A percentile compares a stretch with the other conserved stretches of the same genome.
Evolutionary conservation across 2,329 filamentous ascomycete genomes (phyloP).

Genomic region (Neopestalotiopsis rosae): DNA sequence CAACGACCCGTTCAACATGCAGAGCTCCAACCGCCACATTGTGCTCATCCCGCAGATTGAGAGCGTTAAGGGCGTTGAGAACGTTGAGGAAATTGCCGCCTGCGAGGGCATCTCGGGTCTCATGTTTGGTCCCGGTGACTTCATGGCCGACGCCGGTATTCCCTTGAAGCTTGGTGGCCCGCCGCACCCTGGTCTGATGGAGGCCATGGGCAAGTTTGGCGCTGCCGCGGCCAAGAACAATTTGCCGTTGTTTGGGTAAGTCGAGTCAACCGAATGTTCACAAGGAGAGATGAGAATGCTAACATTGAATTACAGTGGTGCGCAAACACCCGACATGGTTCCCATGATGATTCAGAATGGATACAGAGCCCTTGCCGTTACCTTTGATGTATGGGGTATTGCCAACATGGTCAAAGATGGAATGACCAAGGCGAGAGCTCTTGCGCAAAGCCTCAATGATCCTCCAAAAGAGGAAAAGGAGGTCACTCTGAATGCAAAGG

Average conservation of each 20-base stretch:
- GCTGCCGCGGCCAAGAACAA: conserved; percentile 19
- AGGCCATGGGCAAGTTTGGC: conserved; percentile 21
- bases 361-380: conserved; percentile 20
- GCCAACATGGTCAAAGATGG: conserved; percentile 17
- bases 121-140: conserved; percentile 30
- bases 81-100: conserved; percentile 30
- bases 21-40: conserved; percentile 28
- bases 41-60: conserved; percentile 28
- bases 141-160: conserved; percentile 23
- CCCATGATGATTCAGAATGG: conserved; percentile 22
- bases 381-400: conserved; percentile 23
- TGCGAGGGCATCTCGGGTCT: conserved; percentile 21
- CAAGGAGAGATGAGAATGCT: conserved; percentile 28
- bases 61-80: conserved; percentile 30
- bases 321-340: conserved; percentile 52
- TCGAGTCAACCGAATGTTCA: not conserved
- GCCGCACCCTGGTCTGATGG: conserved; percentile 19
- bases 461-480: not conserved
- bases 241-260: conserved; percentile 28
- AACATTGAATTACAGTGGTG: conserved; percentile 52
- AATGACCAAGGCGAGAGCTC: conserved; percentile 15
- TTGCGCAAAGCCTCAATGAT: not conserved
- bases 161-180: conserved; percentile 16
- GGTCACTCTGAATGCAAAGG: not conserved
- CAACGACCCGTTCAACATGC: conserved; percentile 29